These are phyloP conservation scores for Candida gorgasii DNA, from an alignment of 805 yeast species.

Conservation along the genomic window DNA sequence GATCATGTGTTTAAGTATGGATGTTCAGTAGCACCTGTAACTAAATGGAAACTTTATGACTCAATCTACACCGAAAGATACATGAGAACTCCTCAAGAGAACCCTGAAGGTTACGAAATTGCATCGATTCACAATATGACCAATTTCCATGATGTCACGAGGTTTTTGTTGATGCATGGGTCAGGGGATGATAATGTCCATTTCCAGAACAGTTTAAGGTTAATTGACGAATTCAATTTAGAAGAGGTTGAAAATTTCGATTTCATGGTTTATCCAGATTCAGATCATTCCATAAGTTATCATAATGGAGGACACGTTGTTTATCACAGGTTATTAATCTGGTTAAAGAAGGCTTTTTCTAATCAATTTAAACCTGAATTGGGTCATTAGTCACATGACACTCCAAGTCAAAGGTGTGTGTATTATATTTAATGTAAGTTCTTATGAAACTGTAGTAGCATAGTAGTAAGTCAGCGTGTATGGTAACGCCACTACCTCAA, in stretches of 20 bases:
- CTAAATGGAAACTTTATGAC: constrained; percentile 90
- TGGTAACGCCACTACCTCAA: not conserved
- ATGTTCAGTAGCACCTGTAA: constrained; percentile 96
- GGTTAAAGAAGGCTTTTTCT: constrained; percentile 70
- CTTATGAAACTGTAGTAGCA: no score
- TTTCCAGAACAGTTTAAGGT: constrained; percentile 79
- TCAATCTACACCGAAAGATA: constrained; percentile 94
- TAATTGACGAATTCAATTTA: constrained; percentile 66
- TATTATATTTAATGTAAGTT: constrained; percentile 1
- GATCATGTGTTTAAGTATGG: constrained; percentile 77
- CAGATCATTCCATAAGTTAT: constrained; percentile 77
- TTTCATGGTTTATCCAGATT: constrained; percentile 87
- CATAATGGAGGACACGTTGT: constrained; percentile 81
- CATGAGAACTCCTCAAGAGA: constrained; percentile 79
- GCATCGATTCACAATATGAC: constrained; percentile 59
- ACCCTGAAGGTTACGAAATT: constrained; percentile 59
- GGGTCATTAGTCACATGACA: no score
- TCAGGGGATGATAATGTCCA: constrained; percentile 98
- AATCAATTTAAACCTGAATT: no score
- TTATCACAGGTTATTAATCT: constrained; percentile 64
- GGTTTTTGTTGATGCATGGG: constrained; percentile 92
- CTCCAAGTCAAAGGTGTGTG: no score
- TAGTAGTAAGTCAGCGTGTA: no score
- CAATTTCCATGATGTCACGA: constrained; percentile 52
- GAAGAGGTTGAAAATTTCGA: constrained; percentile 71